Evolutionary conservation across 1,139 yeast genomes (phyloP).

Genomic region (Debaryomycetaceae sp.): DNA sequence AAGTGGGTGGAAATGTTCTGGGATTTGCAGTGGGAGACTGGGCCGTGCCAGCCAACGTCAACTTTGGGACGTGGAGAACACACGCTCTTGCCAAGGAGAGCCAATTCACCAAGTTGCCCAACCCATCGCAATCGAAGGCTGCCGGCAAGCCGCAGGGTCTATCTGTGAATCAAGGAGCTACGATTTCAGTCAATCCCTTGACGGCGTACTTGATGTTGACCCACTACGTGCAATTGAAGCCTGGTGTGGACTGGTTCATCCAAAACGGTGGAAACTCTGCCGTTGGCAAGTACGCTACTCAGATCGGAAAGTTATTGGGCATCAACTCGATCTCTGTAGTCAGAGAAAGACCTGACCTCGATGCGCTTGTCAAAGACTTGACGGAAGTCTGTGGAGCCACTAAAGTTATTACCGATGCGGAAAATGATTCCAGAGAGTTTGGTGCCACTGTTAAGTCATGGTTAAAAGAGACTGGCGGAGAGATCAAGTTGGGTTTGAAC

Average conservation of each 20-base stretch:
- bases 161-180: slow-evolving; percentile 71
- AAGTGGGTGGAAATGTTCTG: slow-evolving; percentile 57
- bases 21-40: slow-evolving; percentile 72
- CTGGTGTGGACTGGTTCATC: slow-evolving; percentile 84
- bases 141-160: slow-evolving; percentile 40
- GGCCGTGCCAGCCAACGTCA: slow-evolving; percentile 81
- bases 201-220: slow-evolving; percentile 90
- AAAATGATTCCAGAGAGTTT: slow-evolving; percentile 66
- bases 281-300: slow-evolving; percentile 92
- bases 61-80: slow-evolving; percentile 95
- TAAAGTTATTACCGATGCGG: slow-evolving; percentile 84
- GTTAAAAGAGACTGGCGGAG: slow-evolving; percentile 53
- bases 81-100: slow-evolving; percentile 57
- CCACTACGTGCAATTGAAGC: slow-evolving; percentile 55
- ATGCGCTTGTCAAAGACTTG: slow-evolving; percentile 58
- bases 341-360: slow-evolving; percentile 77
- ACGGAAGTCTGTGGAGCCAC: slow-evolving; percentile 68
- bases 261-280: slow-evolving; percentile 97
- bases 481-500: slow-evolving; percentile 75
- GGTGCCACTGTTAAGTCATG: slow-evolving; percentile 58
- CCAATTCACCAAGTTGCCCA: slow-evolving; percentile 52
- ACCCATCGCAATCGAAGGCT: slow-evolving; percentile 31
- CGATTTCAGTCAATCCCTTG: slow-evolving; percentile 85
- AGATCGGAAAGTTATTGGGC: slow-evolving; percentile 76
- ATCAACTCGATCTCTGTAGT: slow-evolving; percentile 82